Conservation (phyloP, 2,329 filamentous ascomycete genomes). For the Trichoderma arundinaceum region DNA sequence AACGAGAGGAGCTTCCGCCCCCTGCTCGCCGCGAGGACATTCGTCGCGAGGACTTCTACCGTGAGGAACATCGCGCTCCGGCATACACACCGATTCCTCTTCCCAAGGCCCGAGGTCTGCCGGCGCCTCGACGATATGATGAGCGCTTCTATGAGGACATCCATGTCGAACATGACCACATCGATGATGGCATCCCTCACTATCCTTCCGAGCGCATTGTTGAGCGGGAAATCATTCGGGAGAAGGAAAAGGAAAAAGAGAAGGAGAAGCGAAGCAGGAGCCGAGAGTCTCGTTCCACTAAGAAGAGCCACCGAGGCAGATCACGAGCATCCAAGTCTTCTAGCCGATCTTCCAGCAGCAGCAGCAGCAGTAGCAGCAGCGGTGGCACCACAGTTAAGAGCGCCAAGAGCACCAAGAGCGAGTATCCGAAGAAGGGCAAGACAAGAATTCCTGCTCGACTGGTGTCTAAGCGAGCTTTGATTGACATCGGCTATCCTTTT, state of each 20-base stretch:
- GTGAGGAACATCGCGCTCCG: constrained; percentile 55
- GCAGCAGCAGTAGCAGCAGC: constrained; percentile 51
- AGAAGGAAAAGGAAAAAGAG: constrained; percentile 39
- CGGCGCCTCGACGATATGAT: constrained; percentile 64
- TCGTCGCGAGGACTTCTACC: constrained; percentile 54
- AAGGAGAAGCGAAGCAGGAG: constrained; percentile 49
- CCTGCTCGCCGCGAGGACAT: constrained; percentile 57
- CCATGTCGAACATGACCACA: constrained; percentile 68
- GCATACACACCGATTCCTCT: constrained; percentile 69
- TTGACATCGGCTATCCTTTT: constrained; percentile 85
- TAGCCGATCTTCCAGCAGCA: constrained; percentile 54
- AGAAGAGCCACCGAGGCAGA: constrained; percentile 47
- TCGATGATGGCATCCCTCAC: constrained; percentile 63
- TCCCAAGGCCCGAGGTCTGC: constrained; percentile 65
- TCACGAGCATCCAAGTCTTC: constrained; percentile 49
- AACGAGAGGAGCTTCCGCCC: constrained; percentile 66
- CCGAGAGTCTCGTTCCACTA: constrained; percentile 49
- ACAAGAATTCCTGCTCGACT: constrained; percentile 83
- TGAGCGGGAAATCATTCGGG: constrained; percentile 65
- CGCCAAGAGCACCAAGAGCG: constrained; percentile 51
- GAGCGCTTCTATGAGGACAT: constrained; percentile 69
- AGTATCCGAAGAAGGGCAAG: constrained; percentile 84
- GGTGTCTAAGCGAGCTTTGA: constrained; percentile 79
- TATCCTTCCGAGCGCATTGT: constrained; percentile 60
- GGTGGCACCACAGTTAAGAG: constrained; percentile 59